Conservation (phyloP, 2,329 filamentous ascomycete genomes). For the Lachnellula occidentalis region DNA sequence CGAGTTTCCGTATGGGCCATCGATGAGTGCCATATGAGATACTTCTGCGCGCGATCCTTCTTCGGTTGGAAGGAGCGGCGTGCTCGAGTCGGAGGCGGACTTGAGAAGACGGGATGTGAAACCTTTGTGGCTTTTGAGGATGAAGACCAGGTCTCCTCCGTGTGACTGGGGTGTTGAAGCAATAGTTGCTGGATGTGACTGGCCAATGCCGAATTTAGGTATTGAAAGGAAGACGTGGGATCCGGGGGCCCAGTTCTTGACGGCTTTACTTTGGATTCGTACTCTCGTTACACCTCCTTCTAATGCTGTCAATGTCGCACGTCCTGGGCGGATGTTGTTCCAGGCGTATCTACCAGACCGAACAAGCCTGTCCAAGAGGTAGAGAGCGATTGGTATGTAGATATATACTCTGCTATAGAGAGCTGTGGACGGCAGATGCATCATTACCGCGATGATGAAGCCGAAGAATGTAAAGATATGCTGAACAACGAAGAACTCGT, state of each 20-base stretch:
- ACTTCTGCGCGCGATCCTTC: conserved; percentile 10
- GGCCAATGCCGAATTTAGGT: conserved; percentile 47
- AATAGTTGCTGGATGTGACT: conserved; percentile 58
- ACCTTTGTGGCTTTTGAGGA: conserved; percentile 50
- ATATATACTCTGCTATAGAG: conserved; percentile 27
- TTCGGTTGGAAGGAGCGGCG: conserved; percentile 11
- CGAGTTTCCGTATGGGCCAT: conserved; percentile 52
- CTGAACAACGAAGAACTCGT: conserved; percentile 65
- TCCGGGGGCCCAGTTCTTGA: conserved; percentile 38
- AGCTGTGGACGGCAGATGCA: conserved; percentile 31
- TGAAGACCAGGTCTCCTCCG: conserved; percentile 54
- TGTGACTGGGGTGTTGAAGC: conserved; percentile 46
- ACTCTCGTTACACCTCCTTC: conserved; percentile 35
- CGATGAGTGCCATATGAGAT: conserved; percentile 41
- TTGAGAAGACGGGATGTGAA: conserved; percentile 51
- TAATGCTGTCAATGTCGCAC: conserved; percentile 26
- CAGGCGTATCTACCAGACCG: conserved; percentile 28
- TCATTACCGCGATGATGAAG: conserved; percentile 32
- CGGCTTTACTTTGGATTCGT: conserved; percentile 29
- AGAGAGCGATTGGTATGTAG: conserved; percentile 25
- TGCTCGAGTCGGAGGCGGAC: conserved; percentile 32
- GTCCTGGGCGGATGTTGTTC: conserved; percentile 28
- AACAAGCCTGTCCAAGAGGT: conserved; percentile 22
- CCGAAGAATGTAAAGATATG: conserved; percentile 51
- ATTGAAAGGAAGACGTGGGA: conserved; percentile 58